These are phyloP conservation scores for Stellera chamaejasme DNA, from an alignment of 345 rosid genomes.

Conservation along the genomic window DNA sequence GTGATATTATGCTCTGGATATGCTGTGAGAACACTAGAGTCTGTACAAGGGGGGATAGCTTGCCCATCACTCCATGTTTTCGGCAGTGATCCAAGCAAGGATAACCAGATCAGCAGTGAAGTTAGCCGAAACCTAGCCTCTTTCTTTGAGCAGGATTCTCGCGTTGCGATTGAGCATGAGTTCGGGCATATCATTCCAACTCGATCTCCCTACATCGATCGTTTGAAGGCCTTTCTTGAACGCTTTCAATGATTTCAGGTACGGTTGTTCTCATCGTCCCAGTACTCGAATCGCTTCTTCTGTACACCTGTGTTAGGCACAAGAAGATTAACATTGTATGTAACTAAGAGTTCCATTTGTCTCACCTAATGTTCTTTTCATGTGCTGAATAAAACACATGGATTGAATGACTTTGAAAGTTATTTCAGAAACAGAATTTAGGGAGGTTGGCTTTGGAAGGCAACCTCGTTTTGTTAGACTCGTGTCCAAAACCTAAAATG, in stretches of 20 bases:
- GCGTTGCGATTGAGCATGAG: conserved; percentile 63
- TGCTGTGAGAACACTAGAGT: conserved; percentile 24
- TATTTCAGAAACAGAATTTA: too few species aligned
- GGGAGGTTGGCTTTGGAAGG: too few species aligned
- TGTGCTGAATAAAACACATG: too few species aligned
- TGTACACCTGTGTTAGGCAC: too few species aligned
- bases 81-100: conserved; percentile 57
- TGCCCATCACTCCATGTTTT: conserved; percentile 89
- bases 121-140: conserved; percentile 55
- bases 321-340: too few species aligned
- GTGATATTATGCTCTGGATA: conserved; percentile 82
- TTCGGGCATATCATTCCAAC: conserved; percentile 89
- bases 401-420: too few species aligned
- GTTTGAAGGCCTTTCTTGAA: conserved; percentile 55
- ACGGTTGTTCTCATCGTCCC: too few species aligned
- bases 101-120: conserved; percentile 66
- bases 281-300: too few species aligned
- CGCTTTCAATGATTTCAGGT: conserved; percentile 40
- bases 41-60: conserved; percentile 29
- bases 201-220: conserved; percentile 57
- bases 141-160: conserved; percentile 46
- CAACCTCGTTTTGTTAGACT: too few species aligned
- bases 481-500: too few species aligned
- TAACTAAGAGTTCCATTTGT: too few species aligned
- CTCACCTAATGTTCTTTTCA: too few species aligned